Conservation (phyloP, 2,329 filamentous ascomycete genomes). For the Ilyonectria sp. region DNA sequence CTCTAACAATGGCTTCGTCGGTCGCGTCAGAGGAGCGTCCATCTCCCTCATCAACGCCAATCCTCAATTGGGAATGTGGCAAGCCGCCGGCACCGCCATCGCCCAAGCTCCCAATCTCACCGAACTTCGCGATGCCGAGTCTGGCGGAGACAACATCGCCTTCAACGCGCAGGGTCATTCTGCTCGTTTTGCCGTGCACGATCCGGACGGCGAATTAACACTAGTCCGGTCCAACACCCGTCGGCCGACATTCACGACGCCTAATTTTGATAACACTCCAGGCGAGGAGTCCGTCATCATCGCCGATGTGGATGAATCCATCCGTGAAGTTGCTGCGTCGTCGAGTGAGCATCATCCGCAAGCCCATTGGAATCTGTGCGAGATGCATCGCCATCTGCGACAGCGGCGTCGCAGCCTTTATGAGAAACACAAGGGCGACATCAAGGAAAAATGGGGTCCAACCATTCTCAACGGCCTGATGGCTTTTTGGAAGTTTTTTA, state of each 20-base stretch:
- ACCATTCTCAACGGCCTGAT: conserved; percentile 44
- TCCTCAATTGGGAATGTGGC: conserved; percentile 50
- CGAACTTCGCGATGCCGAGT: conserved; percentile 47
- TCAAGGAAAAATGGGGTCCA: conserved; percentile 44
- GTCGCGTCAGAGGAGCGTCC: conserved; percentile 46
- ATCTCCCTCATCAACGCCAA: conserved; percentile 47
- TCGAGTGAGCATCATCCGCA: conserved; percentile 3
- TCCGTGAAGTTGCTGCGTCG: not conserved
- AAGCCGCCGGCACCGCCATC: conserved; percentile 49
- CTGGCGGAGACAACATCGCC: conserved; percentile 46
- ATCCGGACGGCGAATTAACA: conserved; percentile 43
- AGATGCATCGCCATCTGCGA: conserved; percentile 31
- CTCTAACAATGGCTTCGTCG: conserved; percentile 33
- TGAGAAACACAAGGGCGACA: conserved; percentile 39
- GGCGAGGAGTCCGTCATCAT: conserved; percentile 13
- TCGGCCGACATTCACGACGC: conserved; percentile 22
- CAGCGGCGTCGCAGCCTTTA: conserved; percentile 38
- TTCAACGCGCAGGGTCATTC: conserved; percentile 51
- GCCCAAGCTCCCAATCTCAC: conserved; percentile 23
- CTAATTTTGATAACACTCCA: conserved; percentile 7
- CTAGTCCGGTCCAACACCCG: conserved; percentile 39
- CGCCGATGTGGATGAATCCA: conserved; percentile 2
- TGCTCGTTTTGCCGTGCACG: conserved; percentile 43
- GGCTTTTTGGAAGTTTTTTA: conserved; percentile 50
- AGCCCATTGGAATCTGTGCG: conserved; percentile 16